Evolutionary conservation across 2,329 filamentous ascomycete species (phyloP), one percentile per base, ranked within the genome.

Genomic region (Sporothrix schenckii): DNA sequence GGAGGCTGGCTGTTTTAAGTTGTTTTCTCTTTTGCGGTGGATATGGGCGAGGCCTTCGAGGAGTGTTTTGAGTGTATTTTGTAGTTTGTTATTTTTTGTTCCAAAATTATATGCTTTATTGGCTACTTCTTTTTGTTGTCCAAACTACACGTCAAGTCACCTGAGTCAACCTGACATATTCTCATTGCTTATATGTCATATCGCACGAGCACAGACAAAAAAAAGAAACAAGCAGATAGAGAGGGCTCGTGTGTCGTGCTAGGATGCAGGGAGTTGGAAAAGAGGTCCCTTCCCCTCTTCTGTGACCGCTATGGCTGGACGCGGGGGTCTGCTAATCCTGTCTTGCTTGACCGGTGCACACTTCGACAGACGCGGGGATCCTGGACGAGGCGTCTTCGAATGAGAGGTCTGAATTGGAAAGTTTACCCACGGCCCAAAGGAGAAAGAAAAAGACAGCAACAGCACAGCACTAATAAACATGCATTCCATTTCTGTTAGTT

Each of bases 161-260:
- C 56, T 24, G 24, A 24, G 24, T 24, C 24, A 24, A 24, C 24
- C 56, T 60, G 34, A 34, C 56, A 47, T 24, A 24, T 24, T 24
- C 24, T 24, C 24, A 24, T 60, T n/a, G 3, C 56, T n/a, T 19
- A 11, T 39, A 34, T 24, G 19, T 27, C 19, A 21, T 60, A 34
- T 7, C 56, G 56, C 56, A 41, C 30, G 30, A 60, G 56, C 54
- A 54, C 24, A 49, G 44, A 49, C 14, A 19, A 49, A 19, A 47
- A 47, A 47, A 24, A 24, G 41, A 47, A 49, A 49, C 13, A 13
- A 1, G 34, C n/a, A 34, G 54, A 41, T 13, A 58, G 30, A 60
- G 56, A 60, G 54, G 56, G 56, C 41, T 60, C 34, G 56, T 41
- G 56, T 60, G 56, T 41, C 27, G 9, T 39, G 19, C 54, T n/a